Base-by-base conservation (phyloP, 352 stramenopile genomes). In the Phytophthora hybrid region DNA sequence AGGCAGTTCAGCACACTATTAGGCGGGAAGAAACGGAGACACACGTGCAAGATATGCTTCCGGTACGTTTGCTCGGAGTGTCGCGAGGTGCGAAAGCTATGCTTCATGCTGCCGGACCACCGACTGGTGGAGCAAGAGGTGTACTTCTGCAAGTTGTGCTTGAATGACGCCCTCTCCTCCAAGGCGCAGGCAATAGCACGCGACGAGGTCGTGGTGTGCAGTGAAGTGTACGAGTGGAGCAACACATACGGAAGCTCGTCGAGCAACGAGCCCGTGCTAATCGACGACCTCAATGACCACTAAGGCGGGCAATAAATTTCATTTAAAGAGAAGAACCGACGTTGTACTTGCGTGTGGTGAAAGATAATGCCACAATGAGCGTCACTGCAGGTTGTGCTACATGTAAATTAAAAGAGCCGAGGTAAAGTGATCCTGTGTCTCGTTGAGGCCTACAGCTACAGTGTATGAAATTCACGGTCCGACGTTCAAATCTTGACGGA, bases 31-130 rank as follows among this genome's bases (percentile, higher is more conserved):
- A 79, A 73, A 49, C 63, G 55, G 5, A 64, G 21, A n/a, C 73
- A 51, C 37, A 77, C 60, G 13, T 87, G 80, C 47, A 75, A 73
- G 3, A 67, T 88, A 9, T 88, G 80, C 54, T 70, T 69, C 19
- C 72, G 63, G 5, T 73, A 78, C 44, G 76, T 88, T 57, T 88
- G 80, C 46, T 80, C 76, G 19, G 44, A 66, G 18, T 85, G 78
- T 59, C 76, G 71, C 46, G 70, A 85, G 55, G 76, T 72, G 31
- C 68, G 71, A 5, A 77, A 77, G 44, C 69, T 88, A 13, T 66
- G 59, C 57, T 77, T 77, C 52, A 77, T 80, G 63, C 52, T 74
- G 23, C 47, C 69, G 16, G 65, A 77, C 21, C 64, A 73, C 19
- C 58, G 73, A 23, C 63, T 80, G 9, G 73, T 77, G 56, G 59